A percentile compares a stretch with the other conserved stretches of the same genome.
Conservation (phyloP, 139 green algal genomes). For the Chlorella vulgaris region DNA sequence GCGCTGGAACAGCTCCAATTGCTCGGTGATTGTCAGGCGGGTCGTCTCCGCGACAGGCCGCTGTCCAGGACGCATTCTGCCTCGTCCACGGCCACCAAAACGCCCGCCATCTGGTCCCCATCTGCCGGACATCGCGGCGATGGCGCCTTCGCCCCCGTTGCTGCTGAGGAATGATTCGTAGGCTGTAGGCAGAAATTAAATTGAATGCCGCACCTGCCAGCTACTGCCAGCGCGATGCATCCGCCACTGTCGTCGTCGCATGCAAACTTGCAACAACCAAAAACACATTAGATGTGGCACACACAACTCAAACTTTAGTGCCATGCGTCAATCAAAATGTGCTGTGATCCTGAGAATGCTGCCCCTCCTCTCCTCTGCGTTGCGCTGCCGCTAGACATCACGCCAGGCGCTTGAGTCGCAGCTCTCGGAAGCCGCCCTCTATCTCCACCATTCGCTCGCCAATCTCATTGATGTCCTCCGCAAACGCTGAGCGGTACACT, state of each 20-base stretch:
- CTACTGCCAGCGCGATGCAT: too few relatives aligned
- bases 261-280: too few relatives aligned
- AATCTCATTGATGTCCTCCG: conserved; percentile 46
- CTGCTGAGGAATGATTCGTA: too few relatives aligned
- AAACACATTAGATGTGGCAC: too few relatives aligned
- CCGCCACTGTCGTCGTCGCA: too few relatives aligned
- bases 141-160: background rate
- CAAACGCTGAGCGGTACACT: conserved; percentile 48
- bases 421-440: conserved; percentile 43
- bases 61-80: conserved; percentile 41
- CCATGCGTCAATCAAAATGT: too few relatives aligned
- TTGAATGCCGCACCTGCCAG: too few relatives aligned
- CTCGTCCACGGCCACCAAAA: conserved; percentile 23
- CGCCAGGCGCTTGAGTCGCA: conserved; percentile 37
- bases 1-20: conserved; percentile 50
- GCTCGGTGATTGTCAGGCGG: conserved; percentile 49
- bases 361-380: too few relatives aligned
- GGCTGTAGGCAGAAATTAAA: too few relatives aligned
- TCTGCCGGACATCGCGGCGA: background rate
- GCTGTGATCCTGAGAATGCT: background rate
- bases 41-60: conserved; percentile 52
- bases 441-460: conserved; percentile 13
- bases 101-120: background rate
- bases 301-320: too few relatives aligned
- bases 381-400: too few relatives aligned